A percentile compares a stretch with the other conserved stretches of the same genome.
These are phyloP conservation scores for Pyrenophora tritici-repentis DNA, from an alignment of 2,329 filamentous ascomycete species.

Conservation along the genomic window DNA sequence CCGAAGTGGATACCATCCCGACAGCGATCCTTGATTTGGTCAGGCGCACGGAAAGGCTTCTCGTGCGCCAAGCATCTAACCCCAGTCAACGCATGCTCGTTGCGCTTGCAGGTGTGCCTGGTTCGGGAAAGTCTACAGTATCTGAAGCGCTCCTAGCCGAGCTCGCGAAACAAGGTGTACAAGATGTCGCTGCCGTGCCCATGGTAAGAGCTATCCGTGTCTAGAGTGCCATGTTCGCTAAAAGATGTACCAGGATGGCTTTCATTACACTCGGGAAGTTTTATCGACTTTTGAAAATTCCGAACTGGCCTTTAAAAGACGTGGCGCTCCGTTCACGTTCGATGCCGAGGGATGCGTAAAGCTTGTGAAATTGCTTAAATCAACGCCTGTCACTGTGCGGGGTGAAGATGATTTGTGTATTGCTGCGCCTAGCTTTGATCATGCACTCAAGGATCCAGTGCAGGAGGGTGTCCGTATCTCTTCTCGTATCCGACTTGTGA, in stretches of 20 bases:
- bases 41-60: constrained; percentile 25
- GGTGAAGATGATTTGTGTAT: constrained; percentile 22
- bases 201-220: constrained; percentile 23
- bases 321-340: constrained; percentile 36
- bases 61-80: constrained; percentile 23
- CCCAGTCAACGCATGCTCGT: constrained; percentile 30
- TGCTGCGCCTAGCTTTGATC: constrained; percentile 32
- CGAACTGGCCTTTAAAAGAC: constrained; percentile 26
- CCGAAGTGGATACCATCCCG: constrained; percentile 11
- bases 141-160: constrained; percentile 28
- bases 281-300: constrained; percentile 26
- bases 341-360: constrained; percentile 26
- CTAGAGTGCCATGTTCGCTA: background rate
- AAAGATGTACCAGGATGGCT: constrained; percentile 26
- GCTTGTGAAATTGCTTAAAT: constrained; percentile 22
- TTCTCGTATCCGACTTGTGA: constrained; percentile 26
- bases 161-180: constrained; percentile 21
- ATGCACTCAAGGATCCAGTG: constrained; percentile 31
- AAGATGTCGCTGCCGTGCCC: constrained; percentile 29
- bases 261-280: constrained; percentile 29
- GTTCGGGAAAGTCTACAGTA: constrained; percentile 35
- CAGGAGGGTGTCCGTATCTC: constrained; percentile 25
- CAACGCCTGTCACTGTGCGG: constrained; percentile 20
- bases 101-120: constrained; percentile 35
- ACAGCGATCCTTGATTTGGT: constrained; percentile 25